These are phyloP conservation scores for Malassezia sympodialis DNA, from an alignment of 1,284 basidiomycete species.

Conservation along the genomic window DNA sequence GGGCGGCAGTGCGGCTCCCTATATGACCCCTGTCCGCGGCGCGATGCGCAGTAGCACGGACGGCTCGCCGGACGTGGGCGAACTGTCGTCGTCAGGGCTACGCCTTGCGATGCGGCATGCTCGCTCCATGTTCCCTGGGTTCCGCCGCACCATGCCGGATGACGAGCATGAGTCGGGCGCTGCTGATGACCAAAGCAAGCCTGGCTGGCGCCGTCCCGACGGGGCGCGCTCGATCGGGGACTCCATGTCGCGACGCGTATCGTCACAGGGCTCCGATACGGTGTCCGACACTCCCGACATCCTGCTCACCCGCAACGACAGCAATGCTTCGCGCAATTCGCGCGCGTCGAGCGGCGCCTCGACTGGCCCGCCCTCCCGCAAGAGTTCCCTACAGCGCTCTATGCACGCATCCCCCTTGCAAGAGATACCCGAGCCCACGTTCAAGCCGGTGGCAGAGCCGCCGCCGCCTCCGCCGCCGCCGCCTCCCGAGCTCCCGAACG, in stretches of 20 bases:
- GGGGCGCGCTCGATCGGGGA: neutral
- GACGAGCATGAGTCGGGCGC: neutral
- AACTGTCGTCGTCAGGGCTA: neutral
- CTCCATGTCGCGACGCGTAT: neutral
- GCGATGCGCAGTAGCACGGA: constrained; percentile 2
- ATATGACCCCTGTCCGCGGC: neutral
- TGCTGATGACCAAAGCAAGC: neutral
- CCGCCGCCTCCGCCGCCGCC: constrained; percentile 4
- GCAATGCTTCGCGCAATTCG: constrained; percentile 5
- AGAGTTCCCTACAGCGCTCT: constrained; percentile 2
- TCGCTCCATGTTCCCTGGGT: constrained; percentile 5
- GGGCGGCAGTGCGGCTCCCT: neutral
- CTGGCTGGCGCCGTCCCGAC: neutral
- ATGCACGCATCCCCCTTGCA: neutral
- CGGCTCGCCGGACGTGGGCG: neutral
- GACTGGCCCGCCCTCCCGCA: neutral
- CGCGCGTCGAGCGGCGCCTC: constrained; percentile 9
- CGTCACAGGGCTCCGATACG: neutral
- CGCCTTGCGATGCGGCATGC: constrained; percentile 17
- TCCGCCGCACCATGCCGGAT: constrained; percentile 2
- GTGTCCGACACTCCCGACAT: neutral
- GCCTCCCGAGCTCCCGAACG: neutral
- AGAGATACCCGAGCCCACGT: constrained; percentile 5
- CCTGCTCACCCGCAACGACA: constrained; percentile 5
- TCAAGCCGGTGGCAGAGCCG: neutral